Base-by-base conservation (phyloP, 352 stramenopile species). In the Phytophthora fragariaefolia region DNA sequence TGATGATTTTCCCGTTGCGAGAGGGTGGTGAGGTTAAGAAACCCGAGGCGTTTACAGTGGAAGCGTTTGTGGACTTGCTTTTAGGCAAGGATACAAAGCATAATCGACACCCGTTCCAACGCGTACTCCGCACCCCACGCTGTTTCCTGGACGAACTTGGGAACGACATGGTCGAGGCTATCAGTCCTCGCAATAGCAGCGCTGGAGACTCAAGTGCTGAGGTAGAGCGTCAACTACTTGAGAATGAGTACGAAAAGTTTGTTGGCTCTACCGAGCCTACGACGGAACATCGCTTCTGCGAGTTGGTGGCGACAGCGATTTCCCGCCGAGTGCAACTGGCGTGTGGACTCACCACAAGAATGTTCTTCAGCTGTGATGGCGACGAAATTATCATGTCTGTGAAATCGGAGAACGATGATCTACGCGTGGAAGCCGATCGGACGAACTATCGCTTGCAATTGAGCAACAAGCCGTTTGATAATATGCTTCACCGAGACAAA, bases 381-480 rank as follows among this genome's bases (percentile, higher is more conserved):
- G 82, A 92, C 20, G 81, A 90, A 72, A 92, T 92, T 32, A 82
- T 92, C 32, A 87, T 92, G 80, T 83, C 80, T 9, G 77, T 91
- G 57, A 85, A 87, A 32, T 75, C 84, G 6, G 84, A 92, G 40
- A 85, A 92, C 62, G 77, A 84, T 20, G 84, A 92, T 40, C 49
- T 92, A 15, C 69, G 77, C n/a, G 73, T 89, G 17, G 81, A 92
- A 27, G 83, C 83, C 2, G 83, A 90, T 63, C 83, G 83, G 27
- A 85, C 66, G 7, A 74, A 89, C 51, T 92, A 90, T 58, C 72
- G 70, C 0, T 52, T 92, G 30, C 83, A 92, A 47, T 61, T 90
- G 15, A 89, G 79, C 47, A 92, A 92, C 66, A 80, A 77, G 30
- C 83, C 83, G 0, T 92, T 92, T 51, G 78, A 88, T 45, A 34